Evolutionary conservation across 805 yeast genomes (phyloP).

Genomic region (Yarrowia sp.): DNA sequence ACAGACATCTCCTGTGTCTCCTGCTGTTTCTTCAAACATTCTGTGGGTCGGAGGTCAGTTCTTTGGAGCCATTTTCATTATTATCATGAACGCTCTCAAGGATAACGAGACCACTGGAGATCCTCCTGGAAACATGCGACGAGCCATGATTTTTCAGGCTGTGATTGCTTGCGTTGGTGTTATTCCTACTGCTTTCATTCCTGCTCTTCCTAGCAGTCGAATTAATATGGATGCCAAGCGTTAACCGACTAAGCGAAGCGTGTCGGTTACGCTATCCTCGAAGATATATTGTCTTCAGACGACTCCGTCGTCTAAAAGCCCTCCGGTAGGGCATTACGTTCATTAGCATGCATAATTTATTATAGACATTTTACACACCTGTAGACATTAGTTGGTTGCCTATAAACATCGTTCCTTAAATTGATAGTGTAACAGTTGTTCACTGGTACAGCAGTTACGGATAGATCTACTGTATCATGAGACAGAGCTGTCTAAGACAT

Average conservation of each 20-base stretch:
- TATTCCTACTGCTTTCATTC: constrained; percentile 33
- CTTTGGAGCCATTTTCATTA: constrained; percentile 39
- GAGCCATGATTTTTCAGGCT: constrained; percentile 39
- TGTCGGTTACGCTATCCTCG: too few relatives aligned
- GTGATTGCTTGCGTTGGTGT: constrained; percentile 36
- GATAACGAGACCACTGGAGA: constrained; percentile 33
- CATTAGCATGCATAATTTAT: not conserved
- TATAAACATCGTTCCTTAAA: too few relatives aligned
- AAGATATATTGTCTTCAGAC: too few relatives aligned
- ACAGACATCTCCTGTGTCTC: constrained; percentile 39
- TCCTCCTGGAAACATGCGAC: constrained; percentile 39
- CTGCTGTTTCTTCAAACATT: constrained; percentile 37
- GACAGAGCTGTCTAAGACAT: too few relatives aligned
- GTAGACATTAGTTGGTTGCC: too few relatives aligned
- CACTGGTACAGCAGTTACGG: too few relatives aligned
- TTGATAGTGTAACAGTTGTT: too few relatives aligned
- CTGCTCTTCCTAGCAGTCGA: constrained; percentile 28
- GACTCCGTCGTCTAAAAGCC: too few relatives aligned
- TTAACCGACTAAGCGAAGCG: not conserved
- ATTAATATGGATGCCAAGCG: constrained; percentile 28
- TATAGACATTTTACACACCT: too few relatives aligned
- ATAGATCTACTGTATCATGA: too few relatives aligned
- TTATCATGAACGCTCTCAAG: constrained; percentile 38
- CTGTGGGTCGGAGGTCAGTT: constrained; percentile 40
- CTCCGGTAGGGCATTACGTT: not conserved